Evolutionary conservation across 2,329 filamentous ascomycete species (phyloP).

Genomic region (Microcyclospora pomicola): DNA sequence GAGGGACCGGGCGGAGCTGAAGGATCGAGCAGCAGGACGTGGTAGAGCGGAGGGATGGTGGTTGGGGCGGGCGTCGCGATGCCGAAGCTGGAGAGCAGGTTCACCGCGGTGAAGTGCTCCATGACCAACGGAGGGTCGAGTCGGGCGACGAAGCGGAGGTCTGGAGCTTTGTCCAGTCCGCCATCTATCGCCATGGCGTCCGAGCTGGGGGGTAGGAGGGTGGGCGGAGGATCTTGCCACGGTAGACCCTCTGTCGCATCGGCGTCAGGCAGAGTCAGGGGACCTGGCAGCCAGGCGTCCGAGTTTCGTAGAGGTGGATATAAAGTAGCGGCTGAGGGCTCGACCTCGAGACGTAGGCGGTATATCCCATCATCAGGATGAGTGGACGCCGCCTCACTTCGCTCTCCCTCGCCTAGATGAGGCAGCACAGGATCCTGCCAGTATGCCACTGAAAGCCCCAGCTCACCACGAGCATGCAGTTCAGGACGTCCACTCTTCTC

Average conservation of each 20-base stretch:
- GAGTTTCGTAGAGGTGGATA: conserved; percentile 55
- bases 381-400: not conserved
- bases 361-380: conserved; percentile 33
- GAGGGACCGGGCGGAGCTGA: not conserved
- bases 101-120: conserved; percentile 48
- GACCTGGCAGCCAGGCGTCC: conserved; percentile 57
- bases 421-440: conserved; percentile 34
- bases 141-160: conserved; percentile 60
- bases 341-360: conserved; percentile 55
- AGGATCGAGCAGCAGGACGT: conserved; percentile 10
- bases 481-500: conserved; percentile 54
- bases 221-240: conserved; percentile 61
- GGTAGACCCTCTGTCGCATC: conserved; percentile 32
- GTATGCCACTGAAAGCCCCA: conserved; percentile 63
- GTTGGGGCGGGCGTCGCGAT: conserved; percentile 37
- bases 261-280: conserved; percentile 55
- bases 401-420: not conserved
- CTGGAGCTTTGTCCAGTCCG: conserved; percentile 42
- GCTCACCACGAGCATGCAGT: conserved; percentile 52
- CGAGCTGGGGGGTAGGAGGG: conserved; percentile 37
- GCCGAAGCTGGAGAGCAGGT: conserved; percentile 46
- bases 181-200: conserved; percentile 43
- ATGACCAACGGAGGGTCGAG: conserved; percentile 63
- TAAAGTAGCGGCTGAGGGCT: conserved; percentile 30
- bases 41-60: conserved; percentile 7